Evolutionary conservation across 306 rosid species (phyloP).

Genomic region (Casuarina equisetifolia): DNA sequence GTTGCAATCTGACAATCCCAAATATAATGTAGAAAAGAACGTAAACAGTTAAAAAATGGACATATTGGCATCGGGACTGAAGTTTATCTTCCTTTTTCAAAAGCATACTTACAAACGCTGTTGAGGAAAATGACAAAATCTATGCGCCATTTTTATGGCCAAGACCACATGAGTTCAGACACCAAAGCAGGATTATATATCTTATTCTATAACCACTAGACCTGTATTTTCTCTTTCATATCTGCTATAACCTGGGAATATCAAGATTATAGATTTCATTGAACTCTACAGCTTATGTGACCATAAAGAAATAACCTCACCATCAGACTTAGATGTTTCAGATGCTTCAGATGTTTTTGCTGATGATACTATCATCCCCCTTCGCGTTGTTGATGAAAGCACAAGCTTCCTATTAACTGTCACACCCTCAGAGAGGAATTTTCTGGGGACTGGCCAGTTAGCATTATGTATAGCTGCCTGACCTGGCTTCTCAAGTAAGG

Average conservation of each 20-base stretch:
- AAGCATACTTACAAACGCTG: neutral
- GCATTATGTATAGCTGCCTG: constrained; percentile 43
- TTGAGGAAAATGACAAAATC: neutral
- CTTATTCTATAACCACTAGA: neutral
- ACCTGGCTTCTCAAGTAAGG: constrained; percentile 60
- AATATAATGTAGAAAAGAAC: neutral
- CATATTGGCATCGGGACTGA: neutral
- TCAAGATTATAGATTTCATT: constrained; percentile 10
- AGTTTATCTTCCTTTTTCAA: neutral
- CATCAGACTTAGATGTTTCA: constrained; percentile 51
- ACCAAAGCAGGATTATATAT: neutral
- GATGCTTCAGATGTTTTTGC: constrained; percentile 61
- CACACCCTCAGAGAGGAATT: constrained; percentile 44
- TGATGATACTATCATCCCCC: constrained; percentile 48
- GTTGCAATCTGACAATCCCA: neutral
- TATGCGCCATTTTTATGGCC: neutral
- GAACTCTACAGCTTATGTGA: neutral
- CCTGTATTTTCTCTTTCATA: neutral
- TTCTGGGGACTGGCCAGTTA: constrained; percentile 31
- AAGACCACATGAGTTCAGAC: neutral
- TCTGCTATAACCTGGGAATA: neutral
- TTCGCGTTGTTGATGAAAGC: constrained; percentile 42
- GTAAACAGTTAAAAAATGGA: neutral
- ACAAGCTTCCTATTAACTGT: constrained; percentile 44
- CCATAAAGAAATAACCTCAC: constrained; percentile 39